phyloP scores from a whole-genome alignment of 208 protist genomes.

The Wallacemonas sp. region DNA sequence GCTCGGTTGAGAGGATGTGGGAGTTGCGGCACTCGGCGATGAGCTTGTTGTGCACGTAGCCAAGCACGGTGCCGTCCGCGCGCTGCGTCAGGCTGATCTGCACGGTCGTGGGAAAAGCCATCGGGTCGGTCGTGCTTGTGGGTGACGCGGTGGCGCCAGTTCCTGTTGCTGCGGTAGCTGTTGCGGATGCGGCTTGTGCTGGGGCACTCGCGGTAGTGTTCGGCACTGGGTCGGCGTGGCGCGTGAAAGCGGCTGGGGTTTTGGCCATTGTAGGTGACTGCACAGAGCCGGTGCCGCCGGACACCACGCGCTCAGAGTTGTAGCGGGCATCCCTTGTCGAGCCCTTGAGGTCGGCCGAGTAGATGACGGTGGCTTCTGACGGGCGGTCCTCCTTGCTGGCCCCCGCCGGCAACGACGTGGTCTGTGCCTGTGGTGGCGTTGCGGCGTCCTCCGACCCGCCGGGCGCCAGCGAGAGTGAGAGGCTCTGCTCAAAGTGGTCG shows the following conservation, averaged over 20 bases:
- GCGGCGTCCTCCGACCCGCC: background rate
- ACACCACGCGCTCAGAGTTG: background rate
- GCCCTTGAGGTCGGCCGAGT: background rate
- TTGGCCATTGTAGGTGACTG: background rate
- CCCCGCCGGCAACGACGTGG: background rate
- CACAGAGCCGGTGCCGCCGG: background rate
- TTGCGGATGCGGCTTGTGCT: background rate
- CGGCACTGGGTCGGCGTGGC: background rate
- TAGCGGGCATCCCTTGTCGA: background rate
- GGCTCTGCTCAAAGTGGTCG: background rate
- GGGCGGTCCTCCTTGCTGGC: too few relatives aligned
- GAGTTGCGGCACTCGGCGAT: conserved; percentile 27
- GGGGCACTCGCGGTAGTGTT: background rate
- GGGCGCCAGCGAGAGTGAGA: background rate
- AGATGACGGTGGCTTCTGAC: too few relatives aligned
- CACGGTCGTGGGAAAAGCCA: background rate
- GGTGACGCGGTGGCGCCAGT: too few relatives aligned
- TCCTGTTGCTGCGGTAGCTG: too few relatives aligned
- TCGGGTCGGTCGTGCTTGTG: background rate
- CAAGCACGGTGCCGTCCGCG: conserved; percentile 32
- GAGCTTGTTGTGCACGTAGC: conserved; percentile 29
- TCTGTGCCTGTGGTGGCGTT: background rate
- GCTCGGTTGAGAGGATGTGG: background rate
- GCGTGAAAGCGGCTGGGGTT: background rate
- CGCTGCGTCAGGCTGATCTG: conserved; percentile 28